Evolutionary conservation across 2,329 filamentous ascomycete species (phyloP).

Genomic region (Drechslerella dactyloides): DNA sequence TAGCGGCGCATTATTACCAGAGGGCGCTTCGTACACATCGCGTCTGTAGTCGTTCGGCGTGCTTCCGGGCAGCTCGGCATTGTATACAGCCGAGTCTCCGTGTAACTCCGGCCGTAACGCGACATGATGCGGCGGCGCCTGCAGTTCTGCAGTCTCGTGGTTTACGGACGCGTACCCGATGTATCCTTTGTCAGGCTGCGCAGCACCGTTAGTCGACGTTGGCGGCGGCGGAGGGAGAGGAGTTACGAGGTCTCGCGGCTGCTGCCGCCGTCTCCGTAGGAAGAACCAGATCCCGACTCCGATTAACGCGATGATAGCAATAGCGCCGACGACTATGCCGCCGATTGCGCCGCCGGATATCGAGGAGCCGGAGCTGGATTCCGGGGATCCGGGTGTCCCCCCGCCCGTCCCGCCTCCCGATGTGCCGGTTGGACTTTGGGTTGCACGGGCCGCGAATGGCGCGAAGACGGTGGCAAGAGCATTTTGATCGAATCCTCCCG

Average conservation of each 20-base stretch:
- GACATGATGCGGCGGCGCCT: conserved; percentile 2
- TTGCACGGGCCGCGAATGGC: conserved; percentile 26
- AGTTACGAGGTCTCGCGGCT: conserved; percentile 2
- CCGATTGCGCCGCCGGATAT: conserved; percentile 29
- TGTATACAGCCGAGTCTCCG: not conserved
- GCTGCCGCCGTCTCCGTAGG: conserved; percentile 23
- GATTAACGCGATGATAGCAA: conserved; percentile 21
- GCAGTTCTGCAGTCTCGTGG: conserved; percentile 11
- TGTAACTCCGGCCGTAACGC: conserved; percentile 24
- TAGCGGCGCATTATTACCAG: not conserved
- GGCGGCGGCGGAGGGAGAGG: conserved; percentile 30
- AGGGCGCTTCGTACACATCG: not conserved
- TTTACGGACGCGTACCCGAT: not conserved
- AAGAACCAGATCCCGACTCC: conserved; percentile 32
- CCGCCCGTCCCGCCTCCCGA: conserved; percentile 3
- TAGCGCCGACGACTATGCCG: conserved; percentile 33
- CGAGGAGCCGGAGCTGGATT: conserved; percentile 1
- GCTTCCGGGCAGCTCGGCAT: conserved; percentile 19
- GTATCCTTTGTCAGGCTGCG: conserved; percentile 16
- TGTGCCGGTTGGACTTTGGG: conserved; percentile 3
- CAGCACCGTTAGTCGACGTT: not conserved
- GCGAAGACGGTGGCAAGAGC: conserved; percentile 41
- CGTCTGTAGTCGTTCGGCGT: not conserved
- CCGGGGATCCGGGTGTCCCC: not conserved
- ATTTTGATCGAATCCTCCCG: conserved; percentile 41